Evolutionary conservation across 106 monocot genomes (phyloP).

Genomic region (Acorus calamus): DNA sequence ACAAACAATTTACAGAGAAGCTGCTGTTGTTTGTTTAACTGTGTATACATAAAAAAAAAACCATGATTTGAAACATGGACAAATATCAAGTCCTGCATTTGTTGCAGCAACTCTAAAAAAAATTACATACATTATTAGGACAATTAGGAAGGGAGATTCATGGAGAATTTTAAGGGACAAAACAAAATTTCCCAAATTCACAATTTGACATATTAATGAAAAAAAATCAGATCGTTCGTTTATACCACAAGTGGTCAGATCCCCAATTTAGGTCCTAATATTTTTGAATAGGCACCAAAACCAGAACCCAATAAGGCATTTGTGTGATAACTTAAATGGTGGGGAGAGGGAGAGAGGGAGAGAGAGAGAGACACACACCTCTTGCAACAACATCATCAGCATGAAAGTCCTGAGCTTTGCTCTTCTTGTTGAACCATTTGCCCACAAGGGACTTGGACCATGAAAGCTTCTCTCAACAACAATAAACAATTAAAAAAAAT

Average conservation of each 20-base stretch:
- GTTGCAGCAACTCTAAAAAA: too few species aligned
- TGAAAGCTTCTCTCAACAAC: conserved; percentile 25
- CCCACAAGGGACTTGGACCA: conserved; percentile 50
- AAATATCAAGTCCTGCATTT: too few species aligned
- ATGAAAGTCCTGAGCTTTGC: conserved; percentile 47
- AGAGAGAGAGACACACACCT: conserved; percentile 18
- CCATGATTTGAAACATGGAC: not conserved
- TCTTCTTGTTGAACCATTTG: conserved; percentile 63
- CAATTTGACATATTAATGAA: too few species aligned
- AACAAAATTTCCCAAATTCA: too few species aligned
- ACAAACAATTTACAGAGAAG: not conserved
- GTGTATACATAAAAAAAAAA: not conserved
- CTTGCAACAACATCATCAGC: conserved; percentile 29
- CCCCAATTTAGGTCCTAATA: too few species aligned
- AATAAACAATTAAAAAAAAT: too few species aligned
- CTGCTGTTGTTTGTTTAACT: not conserved
- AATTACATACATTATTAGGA: too few species aligned
- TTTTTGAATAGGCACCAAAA: not conserved
- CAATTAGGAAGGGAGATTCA: too few species aligned
- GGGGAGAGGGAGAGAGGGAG: not conserved
- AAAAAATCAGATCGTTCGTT: too few species aligned
- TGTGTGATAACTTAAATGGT: not conserved
- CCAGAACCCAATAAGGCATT: not conserved
- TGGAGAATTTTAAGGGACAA: too few species aligned
- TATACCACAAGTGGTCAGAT: too few species aligned